These are phyloP conservation scores for apple (Malus domestica) DNA, from an alignment of 306 rosid genomes.

Conservation along the genomic window DNA sequence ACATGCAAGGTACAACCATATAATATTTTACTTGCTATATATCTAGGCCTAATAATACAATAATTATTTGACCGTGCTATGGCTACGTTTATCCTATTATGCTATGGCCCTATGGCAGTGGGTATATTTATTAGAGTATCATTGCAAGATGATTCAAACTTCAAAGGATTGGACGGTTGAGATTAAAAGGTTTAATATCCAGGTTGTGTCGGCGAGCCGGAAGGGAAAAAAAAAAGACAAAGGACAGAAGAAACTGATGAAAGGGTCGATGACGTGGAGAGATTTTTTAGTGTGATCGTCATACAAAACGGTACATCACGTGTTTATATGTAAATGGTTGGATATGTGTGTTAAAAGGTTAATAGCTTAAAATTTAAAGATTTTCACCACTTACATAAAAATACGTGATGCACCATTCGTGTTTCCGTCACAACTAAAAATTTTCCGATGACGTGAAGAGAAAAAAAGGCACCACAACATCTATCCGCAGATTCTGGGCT, in stretches of 20 bases:
- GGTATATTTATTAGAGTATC: neutral
- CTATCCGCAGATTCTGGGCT: conserved; percentile 35
- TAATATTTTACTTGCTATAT: neutral
- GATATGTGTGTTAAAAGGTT: too few relatives aligned
- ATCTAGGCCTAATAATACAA: neutral
- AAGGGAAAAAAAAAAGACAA: conserved; percentile 17
- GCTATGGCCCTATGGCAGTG: neutral
- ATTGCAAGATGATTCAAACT: neutral
- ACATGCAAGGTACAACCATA: neutral
- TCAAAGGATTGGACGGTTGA: neutral
- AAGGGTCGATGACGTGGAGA: neutral
- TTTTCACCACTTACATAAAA: too few relatives aligned
- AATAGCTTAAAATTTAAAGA: too few relatives aligned
- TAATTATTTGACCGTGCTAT: neutral
- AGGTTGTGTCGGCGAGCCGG: conserved; percentile 31
- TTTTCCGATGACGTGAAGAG: neutral
- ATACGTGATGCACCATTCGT: too few relatives aligned
- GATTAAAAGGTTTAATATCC: neutral
- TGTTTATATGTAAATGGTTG: too few relatives aligned
- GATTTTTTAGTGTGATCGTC: too few relatives aligned
- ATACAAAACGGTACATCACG: too few relatives aligned
- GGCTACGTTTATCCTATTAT: neutral
- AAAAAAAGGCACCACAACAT: neutral
- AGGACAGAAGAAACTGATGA: conserved; percentile 1
- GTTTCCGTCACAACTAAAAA: too few relatives aligned